Conservation (phyloP, 306 rosid species). For the Dalbergia oliveri region DNA sequence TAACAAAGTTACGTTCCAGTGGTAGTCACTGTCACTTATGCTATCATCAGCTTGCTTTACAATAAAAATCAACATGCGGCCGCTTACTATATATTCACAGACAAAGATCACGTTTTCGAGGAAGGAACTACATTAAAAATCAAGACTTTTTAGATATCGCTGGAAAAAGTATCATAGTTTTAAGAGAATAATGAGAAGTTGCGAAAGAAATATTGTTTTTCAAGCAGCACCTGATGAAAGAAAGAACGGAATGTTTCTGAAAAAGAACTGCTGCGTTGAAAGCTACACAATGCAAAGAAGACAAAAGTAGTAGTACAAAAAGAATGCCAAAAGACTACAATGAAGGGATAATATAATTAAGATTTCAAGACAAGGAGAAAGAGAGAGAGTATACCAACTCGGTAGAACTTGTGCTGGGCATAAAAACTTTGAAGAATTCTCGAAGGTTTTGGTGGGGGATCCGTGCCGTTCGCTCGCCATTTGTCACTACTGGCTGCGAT, state of each 20-base stretch:
- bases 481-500: no score
- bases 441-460: background rate
- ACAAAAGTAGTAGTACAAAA: background rate
- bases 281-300: no score
- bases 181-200: background rate
- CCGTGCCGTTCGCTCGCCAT: background rate
- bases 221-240: no score
- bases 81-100: no score
- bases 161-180: no score
- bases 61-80: background rate
- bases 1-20: background rate
- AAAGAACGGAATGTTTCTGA: no score
- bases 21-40: background rate
- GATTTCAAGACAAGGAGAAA: background rate
- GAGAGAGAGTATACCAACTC: background rate
- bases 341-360: background rate
- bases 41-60: background rate
- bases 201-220: background rate
- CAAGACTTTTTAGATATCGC: background rate
- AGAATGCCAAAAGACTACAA: background rate
- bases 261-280: no score
- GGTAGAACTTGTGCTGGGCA: background rate
- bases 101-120: background rate
- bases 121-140: background rate
- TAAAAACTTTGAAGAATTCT: conserved; percentile 36